Evolutionary conservation across 2,329 filamentous ascomycete species (phyloP), one percentile per base, ranked within the genome.

Genomic region (Anisogramma anomala): DNA sequence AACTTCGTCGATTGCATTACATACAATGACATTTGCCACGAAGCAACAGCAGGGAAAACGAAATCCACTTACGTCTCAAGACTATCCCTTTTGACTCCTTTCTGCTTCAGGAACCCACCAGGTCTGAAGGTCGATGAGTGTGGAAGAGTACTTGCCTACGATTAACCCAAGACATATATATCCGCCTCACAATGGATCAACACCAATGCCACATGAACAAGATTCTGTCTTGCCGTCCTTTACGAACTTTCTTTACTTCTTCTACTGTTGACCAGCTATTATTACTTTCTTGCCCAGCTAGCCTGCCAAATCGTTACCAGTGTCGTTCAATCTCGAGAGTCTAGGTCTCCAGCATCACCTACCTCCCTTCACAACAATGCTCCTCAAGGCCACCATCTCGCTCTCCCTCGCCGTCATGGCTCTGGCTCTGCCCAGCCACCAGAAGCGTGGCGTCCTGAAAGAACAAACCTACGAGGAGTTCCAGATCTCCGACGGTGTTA

Each of bases 401-500:
- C 54, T 64, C 45, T 52, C 59, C 40, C 55, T 64, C 39, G 53
- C 58, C 48, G 52, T 52, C 42, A 58, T 60, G 36, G 57, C 53
- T 30, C 42, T 63, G 19, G 59, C 59, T n/a, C 42, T 56, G 23
- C 58, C 61, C 9, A 48, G 50, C 26, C 26, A 40, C 6, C 43
- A 53, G 14, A 55, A 53, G 47, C 56, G 55, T 39, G 55, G 50
- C 14, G 48, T 59, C 33, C 53, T 62, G 34, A 52, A 50, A 1
- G 46, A 47, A n/a, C 49, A 53, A 38, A 23, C 46, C 42, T 63
- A 61, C 45, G 48, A 56, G 28, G 48, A 62, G 25, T 72, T 74
- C 55, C 65, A 67, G 48, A 59, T 76, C 36, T 69, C 69, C 0
- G 64, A 63, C 33, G 71, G 72, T 3, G 57, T 63, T 8, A 69